phyloP scores from a whole-genome alignment of 306 rosid genomes.

The Prunus persica region DNA sequence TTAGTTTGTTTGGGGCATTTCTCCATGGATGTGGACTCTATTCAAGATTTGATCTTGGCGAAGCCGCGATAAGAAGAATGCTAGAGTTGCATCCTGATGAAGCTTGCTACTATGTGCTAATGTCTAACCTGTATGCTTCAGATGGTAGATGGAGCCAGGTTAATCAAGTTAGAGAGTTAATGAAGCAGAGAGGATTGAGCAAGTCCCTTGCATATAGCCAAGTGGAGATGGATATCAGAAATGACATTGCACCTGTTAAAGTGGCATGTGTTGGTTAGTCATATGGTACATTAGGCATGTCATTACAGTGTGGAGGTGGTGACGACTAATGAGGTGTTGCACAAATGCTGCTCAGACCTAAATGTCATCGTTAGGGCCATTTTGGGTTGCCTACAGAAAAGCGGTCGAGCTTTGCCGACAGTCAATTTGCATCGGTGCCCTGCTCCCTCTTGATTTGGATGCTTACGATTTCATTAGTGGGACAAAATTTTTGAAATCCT shows the following conservation, averaged over 20 bases:
- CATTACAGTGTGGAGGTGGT: neutral
- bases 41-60: slow-evolving; percentile 72
- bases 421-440: neutral
- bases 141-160: slow-evolving; percentile 88
- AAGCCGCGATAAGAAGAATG: slow-evolving; percentile 57
- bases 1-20: slow-evolving; percentile 71
- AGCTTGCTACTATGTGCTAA: slow-evolving; percentile 70
- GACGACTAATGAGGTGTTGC: no score
- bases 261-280: slow-evolving; percentile 33
- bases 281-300: neutral
- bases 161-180: slow-evolving; percentile 58
- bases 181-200: slow-evolving; percentile 59
- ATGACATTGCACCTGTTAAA: slow-evolving; percentile 9
- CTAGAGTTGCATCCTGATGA: slow-evolving; percentile 61
- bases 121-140: slow-evolving; percentile 69
- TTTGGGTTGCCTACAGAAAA: no score
- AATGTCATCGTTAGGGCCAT: no score
- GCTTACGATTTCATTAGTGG: neutral
- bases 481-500: neutral
- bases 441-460: neutral
- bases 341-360: no score
- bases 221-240: slow-evolving; percentile 49
- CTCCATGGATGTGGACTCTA: slow-evolving; percentile 86
- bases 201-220: slow-evolving; percentile 63
- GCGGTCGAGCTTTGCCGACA: neutral